Evolutionary conservation across 2,329 filamentous ascomycete genomes (phyloP), one percentile per base, ranked within the genome.

Genomic region (Hymenoscyphus repandus): DNA sequence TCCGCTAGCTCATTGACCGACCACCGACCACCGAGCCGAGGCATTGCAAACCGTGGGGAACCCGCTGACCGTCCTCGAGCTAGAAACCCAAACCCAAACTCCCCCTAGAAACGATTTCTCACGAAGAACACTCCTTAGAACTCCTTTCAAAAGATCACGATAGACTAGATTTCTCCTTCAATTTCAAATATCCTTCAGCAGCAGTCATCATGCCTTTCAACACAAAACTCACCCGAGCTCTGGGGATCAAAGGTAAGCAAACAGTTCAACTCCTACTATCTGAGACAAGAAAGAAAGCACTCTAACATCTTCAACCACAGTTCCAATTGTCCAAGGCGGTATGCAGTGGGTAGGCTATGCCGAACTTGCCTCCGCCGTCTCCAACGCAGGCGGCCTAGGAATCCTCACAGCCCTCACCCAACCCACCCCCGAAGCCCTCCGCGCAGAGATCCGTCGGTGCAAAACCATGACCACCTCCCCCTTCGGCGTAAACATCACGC

Each of bases 401-500:
- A 83, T 93, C 66, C 79, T 93, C 69, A 93, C 88, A 30, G 88
- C 86, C 43, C 83, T 97, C 65, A 97, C 95, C 48, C 95, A 95
- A 79, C 88, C 93, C 32, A 86, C 88, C 13, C 92, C 93, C 43
- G 88, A 90, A 69, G 90, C 89, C 67, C 84, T 99, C 50, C 90
- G 92, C 69, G 87, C 88, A 66, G 93, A 99, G 74, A 99, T 99
- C 72, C 85, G 81, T 57, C 85, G 82, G 72, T 95, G 89, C 77
- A 86, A 84, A 61, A 81, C 77, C 58, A 82, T 97, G 75, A 93
- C 88, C 51, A 75, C 76, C 56, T 78, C 82, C 58, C 88, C 88
- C 15, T 97, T 99, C 70, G 93, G 79, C 64, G 92, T 97, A 63
- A 99, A 99, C 74, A 81, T 97, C 61, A 99, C 93, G 7, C 85